Evolutionary conservation across 2,329 filamentous ascomycete genomes (phyloP).

Genomic region (Stromatinia cepivora): DNA sequence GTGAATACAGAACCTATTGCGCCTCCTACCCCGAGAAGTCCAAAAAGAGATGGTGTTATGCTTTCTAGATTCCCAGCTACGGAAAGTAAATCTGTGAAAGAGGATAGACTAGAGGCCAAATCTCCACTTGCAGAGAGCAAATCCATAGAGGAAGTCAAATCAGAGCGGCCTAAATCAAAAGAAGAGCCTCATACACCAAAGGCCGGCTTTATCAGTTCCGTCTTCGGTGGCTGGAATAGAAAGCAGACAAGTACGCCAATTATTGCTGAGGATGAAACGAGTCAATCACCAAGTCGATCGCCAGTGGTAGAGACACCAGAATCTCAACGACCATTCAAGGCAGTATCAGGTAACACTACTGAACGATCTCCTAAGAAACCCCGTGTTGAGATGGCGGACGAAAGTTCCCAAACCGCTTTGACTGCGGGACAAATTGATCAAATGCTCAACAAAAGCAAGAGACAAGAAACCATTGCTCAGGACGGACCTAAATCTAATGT

Average conservation of each 20-base stretch:
- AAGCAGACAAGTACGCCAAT: slow-evolving; percentile 44
- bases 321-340: slow-evolving; percentile 59
- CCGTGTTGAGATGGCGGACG: slow-evolving; percentile 58
- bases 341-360: slow-evolving; percentile 60
- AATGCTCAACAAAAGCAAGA: slow-evolving; percentile 59
- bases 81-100: slow-evolving; percentile 1
- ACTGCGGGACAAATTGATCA: slow-evolving; percentile 81
- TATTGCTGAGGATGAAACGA: slow-evolving; percentile 66
- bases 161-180: background rate
- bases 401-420: slow-evolving; percentile 77
- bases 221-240: slow-evolving; percentile 50
- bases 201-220: slow-evolving; percentile 46
- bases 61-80: slow-evolving; percentile 45
- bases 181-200: slow-evolving; percentile 45
- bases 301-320: slow-evolving; percentile 52
- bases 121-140: background rate
- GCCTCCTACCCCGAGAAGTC: slow-evolving; percentile 48
- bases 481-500: slow-evolving; percentile 29
- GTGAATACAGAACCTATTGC: slow-evolving; percentile 39
- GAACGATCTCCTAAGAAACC: slow-evolving; percentile 46
- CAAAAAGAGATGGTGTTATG: slow-evolving; percentile 57
- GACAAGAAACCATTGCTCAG: slow-evolving; percentile 36
- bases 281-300: slow-evolving; percentile 56
- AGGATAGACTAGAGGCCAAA: background rate
- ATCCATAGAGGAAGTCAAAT: background rate